Conservation (phyloP, 345 rosid genomes). For the Populus deltoides region DNA sequence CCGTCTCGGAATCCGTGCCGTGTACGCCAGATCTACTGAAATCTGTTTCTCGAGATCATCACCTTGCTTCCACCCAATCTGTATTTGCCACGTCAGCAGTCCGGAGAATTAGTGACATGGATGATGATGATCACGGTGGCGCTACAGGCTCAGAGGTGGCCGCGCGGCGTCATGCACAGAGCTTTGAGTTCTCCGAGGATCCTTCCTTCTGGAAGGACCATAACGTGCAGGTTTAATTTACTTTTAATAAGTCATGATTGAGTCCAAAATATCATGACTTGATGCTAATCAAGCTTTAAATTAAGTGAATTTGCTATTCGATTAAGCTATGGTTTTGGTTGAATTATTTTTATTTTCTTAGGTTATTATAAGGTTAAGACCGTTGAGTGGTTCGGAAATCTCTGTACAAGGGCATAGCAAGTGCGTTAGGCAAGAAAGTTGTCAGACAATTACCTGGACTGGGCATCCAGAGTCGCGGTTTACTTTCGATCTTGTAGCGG, state of each 20-base stretch:
- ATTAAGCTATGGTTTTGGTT: neutral
- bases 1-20: conserved; percentile 46
- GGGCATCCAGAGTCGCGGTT: conserved; percentile 90
- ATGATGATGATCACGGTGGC: conserved; percentile 29
- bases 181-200: conserved; percentile 79
- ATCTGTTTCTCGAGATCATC: conserved; percentile 45
- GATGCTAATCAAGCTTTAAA: neutral
- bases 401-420: conserved; percentile 70
- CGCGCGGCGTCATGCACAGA: conserved; percentile 36
- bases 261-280: neutral
- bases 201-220: conserved; percentile 95
- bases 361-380: conserved; percentile 92
- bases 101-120: conserved; percentile 39
- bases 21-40: conserved; percentile 46
- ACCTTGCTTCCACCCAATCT: conserved; percentile 18
- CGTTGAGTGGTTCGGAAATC: conserved; percentile 75
- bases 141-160: conserved; percentile 21
- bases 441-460: conserved; percentile 81
- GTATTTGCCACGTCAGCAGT: conserved; percentile 31
- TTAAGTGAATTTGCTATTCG: neutral
- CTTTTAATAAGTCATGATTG: neutral
- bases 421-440: conserved; percentile 83
- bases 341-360: conserved; percentile 13
- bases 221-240: conserved; percentile 69
- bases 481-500: conserved; percentile 92